Base-by-base conservation (phyloP, 306 rosid species). In the Crataegus laevigata region DNA sequence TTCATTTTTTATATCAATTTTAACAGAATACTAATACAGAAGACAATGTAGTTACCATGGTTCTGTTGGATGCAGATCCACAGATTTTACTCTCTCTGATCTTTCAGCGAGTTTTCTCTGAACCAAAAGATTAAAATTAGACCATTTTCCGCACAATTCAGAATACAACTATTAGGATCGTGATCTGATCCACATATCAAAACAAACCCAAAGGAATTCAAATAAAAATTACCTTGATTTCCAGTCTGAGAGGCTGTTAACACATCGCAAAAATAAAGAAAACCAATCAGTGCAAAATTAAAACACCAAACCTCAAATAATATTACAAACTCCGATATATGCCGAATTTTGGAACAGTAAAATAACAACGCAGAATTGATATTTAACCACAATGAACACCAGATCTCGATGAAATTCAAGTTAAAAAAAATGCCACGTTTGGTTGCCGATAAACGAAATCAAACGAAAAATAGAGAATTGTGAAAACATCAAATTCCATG, bases 201-300 rank as follows among this genome's bases (percentile, higher is more conserved):
- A 79, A 60, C 66, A 8, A 60, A 3, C 55, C 64, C 61, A 54
- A 32, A 7, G 26, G 42, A 76, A 50, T 51, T 8, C 5, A 75
- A 34, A 14, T 8, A 64, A 6, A 47, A 15, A 34, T 61, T 86
- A 96, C 99, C 99, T 96, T 96, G 82, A 96, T 96, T 89, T 96
- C 99, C 77, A 96, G 98, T 88, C 99, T 85, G 88, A 96, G 97
- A 96, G 99, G 99, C 99, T 96, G 92, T 77, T 60, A 82, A 83
- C 50, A 78, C 86, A 71, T 52, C 68, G 73, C 28, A 85, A 81
- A 79, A 36, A 43, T 79, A 75, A 71, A 80, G 40, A 72, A 66
- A 76, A 75, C 15, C 21, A 51, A 81, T 89, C 87, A 90, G 87
- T 80, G 72, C 72, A 77, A 66, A 62, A 42, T 50, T 11, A 43